Conservation (phyloP, 352 stramenopile species). For the Phytophthora syringae region DNA sequence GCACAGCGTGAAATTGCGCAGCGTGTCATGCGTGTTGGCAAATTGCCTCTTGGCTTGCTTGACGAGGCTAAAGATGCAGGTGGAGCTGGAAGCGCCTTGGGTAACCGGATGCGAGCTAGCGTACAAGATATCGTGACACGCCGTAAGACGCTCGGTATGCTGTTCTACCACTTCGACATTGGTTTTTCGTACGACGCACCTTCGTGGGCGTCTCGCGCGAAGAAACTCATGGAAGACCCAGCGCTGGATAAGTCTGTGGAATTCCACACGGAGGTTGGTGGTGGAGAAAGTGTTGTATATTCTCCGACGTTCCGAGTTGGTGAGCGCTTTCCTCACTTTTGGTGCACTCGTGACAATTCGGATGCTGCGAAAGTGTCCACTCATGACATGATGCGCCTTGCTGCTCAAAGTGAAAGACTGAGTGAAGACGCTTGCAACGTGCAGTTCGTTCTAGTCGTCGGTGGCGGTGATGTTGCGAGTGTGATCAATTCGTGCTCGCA, state of each 20-base stretch:
- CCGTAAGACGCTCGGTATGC: constrained; percentile 73
- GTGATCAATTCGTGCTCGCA: constrained; percentile 26
- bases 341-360: constrained; percentile 32
- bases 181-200: constrained; percentile 78
- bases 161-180: constrained; percentile 90
- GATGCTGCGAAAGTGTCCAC: constrained; percentile 48
- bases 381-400: constrained; percentile 44
- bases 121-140: constrained; percentile 66
- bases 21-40: constrained; percentile 70
- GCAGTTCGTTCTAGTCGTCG: constrained; percentile 67
- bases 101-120: constrained; percentile 58
- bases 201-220: constrained; percentile 49
- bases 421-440: constrained; percentile 28
- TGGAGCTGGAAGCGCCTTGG: constrained; percentile 50
- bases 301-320: constrained; percentile 54
- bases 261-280: constrained; percentile 38
- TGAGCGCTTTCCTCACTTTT: constrained; percentile 76
- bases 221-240: constrained; percentile 67
- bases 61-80: constrained; percentile 38
- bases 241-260: constrained; percentile 57
- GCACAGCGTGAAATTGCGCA: constrained; percentile 74
- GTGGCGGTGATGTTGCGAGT: constrained; percentile 30
- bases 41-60: constrained; percentile 65
- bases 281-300: constrained; percentile 42
- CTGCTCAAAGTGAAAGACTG: constrained; percentile 8